A percentile compares a stretch with the other conserved stretches of the same genome.
Conservation (phyloP, 2,329 filamentous ascomycete genomes). For the Lecanicillium sp. region DNA sequence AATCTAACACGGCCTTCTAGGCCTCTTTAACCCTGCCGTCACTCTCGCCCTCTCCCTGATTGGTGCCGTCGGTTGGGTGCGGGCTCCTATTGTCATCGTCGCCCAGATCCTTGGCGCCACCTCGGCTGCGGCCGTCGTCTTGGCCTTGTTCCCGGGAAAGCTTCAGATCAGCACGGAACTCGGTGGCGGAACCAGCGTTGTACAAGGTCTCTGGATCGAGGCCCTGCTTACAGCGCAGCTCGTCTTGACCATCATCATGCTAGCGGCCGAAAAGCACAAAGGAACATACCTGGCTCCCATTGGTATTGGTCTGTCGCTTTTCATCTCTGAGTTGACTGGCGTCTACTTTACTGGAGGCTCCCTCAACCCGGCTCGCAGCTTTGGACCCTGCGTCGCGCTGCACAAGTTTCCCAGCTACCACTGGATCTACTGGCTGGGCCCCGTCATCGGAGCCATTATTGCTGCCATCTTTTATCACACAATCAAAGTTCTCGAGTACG, state of each 20-base stretch:
- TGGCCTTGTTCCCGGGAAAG: slow-evolving; percentile 33
- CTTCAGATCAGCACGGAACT: slow-evolving; percentile 34
- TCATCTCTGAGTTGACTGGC: slow-evolving; percentile 35
- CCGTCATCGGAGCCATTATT: slow-evolving; percentile 9
- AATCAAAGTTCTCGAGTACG: slow-evolving; percentile 6
- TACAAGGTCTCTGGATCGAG: slow-evolving; percentile 40
- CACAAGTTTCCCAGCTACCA: slow-evolving; percentile 31
- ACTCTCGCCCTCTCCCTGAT: slow-evolving; percentile 45
- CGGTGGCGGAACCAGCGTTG: slow-evolving; percentile 28
- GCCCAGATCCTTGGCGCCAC: slow-evolving; percentile 44
- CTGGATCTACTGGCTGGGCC: slow-evolving; percentile 34
- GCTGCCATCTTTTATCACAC: slow-evolving; percentile 1
- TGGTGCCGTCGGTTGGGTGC: slow-evolving; percentile 36
- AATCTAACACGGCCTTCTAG: too few species aligned
- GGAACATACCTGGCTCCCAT: slow-evolving; percentile 39
- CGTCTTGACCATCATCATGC: slow-evolving; percentile 41
- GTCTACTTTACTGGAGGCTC: slow-evolving; percentile 41
- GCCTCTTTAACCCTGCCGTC: slow-evolving; percentile 29
- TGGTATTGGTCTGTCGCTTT: slow-evolving; percentile 38
- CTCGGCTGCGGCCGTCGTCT: slow-evolving; percentile 32
- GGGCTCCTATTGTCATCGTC: slow-evolving; percentile 37
- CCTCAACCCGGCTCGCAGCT: slow-evolving; percentile 37
- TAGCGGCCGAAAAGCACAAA: slow-evolving; percentile 39
- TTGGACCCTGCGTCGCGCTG: slow-evolving; percentile 37
- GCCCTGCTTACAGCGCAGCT: slow-evolving; percentile 39